These are phyloP conservation scores for Mrakia frigida DNA, from an alignment of 768 basidiomycete species.

Conservation along the genomic window DNA sequence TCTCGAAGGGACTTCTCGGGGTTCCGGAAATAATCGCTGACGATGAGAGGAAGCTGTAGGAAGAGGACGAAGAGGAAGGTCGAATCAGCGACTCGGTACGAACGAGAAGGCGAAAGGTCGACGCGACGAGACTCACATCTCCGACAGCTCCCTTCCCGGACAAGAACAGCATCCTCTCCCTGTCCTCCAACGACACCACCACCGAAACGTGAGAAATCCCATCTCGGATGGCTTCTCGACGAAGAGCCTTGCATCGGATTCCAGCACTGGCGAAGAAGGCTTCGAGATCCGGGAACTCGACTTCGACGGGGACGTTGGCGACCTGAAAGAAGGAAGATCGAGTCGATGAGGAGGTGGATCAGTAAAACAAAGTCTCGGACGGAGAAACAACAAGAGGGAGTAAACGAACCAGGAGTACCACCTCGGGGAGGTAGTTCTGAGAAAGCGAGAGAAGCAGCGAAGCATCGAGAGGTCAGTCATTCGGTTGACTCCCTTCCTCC, in stretches of 20 bases:
- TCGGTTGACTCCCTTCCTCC: too few species aligned
- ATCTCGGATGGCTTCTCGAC: conserved; percentile 3
- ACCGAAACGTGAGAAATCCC: conserved; percentile 1
- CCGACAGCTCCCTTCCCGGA: conserved; percentile 4
- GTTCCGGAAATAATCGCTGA: not conserved
- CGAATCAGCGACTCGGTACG: not conserved
- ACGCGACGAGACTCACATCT: not conserved
- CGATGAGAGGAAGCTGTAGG: not conserved
- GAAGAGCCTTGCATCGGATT: not conserved
- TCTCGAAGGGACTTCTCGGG: not conserved
- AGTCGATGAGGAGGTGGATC: not conserved
- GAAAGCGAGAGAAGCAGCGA: not conserved
- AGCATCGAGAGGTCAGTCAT: not conserved
- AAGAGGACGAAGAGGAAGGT: not conserved
- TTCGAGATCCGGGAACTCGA: not conserved
- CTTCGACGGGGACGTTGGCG: not conserved
- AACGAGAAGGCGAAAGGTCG: too few species aligned
- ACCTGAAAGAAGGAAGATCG: not conserved
- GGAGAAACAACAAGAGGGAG: not conserved
- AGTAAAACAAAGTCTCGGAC: not conserved
- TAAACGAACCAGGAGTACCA: not conserved
- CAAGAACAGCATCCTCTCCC: not conserved
- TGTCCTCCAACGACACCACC: not conserved
- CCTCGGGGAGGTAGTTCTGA: not conserved
- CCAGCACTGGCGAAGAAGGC: conserved; percentile 7